Evolutionary conservation across 2,329 filamentous ascomycete genomes (phyloP).

Genomic region (Lasiodiplodia gonubiensis): DNA sequence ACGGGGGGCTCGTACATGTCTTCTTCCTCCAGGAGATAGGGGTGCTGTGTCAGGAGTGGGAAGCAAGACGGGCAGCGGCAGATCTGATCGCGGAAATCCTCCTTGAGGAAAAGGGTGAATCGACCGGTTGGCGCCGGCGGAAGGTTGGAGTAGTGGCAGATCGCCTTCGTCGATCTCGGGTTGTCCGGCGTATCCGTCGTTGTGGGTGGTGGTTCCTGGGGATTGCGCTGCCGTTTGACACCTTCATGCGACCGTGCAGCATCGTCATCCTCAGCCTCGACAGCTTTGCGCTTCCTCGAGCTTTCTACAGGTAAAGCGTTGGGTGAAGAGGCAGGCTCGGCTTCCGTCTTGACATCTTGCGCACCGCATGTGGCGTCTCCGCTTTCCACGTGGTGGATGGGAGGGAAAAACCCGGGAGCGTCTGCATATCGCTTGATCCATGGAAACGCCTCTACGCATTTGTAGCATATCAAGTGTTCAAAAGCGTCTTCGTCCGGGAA

Average conservation of each 20-base stretch:
- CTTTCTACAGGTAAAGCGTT: conserved; percentile 18
- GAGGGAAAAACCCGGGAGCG: conserved; percentile 75
- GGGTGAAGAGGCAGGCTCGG: neutral
- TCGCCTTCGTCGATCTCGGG: conserved; percentile 35
- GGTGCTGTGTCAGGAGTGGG: conserved; percentile 70
- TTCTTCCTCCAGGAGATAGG: conserved; percentile 90
- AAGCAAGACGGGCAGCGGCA: conserved; percentile 87
- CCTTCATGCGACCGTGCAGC: conserved; percentile 1
- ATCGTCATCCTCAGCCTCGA: conserved; percentile 36
- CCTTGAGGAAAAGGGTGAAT: conserved; percentile 83
- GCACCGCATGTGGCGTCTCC: conserved; percentile 30
- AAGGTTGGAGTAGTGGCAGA: conserved; percentile 37
- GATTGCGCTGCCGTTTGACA: conserved; percentile 27
- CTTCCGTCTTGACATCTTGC: neutral
- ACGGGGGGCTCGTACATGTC: conserved; percentile 91
- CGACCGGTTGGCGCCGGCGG: conserved; percentile 56
- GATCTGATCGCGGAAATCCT: conserved; percentile 78
- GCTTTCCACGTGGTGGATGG: conserved; percentile 63
- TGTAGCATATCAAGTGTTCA: conserved; percentile 90
- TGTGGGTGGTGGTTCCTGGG: conserved; percentile 13
- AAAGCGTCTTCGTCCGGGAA: conserved; percentile 92
- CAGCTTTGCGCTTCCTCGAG: conserved; percentile 55
- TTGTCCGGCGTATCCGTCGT: conserved; percentile 43
- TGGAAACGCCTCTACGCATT: conserved; percentile 83
- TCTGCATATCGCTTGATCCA: conserved; percentile 93